Base-by-base conservation (phyloP, 1,284 basidiomycete genomes). In the Malassezia obtusa region DNA sequence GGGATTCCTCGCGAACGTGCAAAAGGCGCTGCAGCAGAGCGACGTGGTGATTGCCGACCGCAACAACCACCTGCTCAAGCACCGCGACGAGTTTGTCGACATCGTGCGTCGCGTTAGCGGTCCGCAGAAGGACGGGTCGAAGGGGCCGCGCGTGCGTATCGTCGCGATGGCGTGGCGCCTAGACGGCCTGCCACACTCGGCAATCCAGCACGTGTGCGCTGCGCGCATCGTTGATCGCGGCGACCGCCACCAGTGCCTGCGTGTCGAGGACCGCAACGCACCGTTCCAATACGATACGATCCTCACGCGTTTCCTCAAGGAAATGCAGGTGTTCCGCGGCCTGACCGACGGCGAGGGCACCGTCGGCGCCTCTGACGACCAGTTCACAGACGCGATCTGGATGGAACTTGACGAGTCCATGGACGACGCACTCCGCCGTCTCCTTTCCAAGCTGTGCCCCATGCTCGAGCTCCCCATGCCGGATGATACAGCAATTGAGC, bases 1-100 rank as follows among this genome's bases (percentile, higher is more conserved):
- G 0, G 71, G 77, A 1, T 98, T 98, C 75, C 75, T 91, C 50
- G 82, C 79, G 62, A 89, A 87, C 58, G 84, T 95, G 32, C 74
- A 77, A 25, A 50, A 49, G 32, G 67, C 64, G 28, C 21, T 73
- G 4, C 49, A 53, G 0, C n/a, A 36, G 2, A 35, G 61, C 31
- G 52, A 61, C 1, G 60, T 69, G 7, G 52, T 73, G 17, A 59
- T 73, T 33, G 70, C 67, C 1, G 70, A 73, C 41, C 61, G 70
- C 37, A 73, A 73, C 60, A 73, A 73, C 45, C 71, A 71, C 26
- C 57, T 71, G 1, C 57, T 64, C 4, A 57, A 67, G 52, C 71
- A 73, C 39, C 67, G 71, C 1, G 60, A 67, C 25, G 71, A 73
- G 33, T 26, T 73, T 6, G 52, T 68, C 4, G 58, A 67, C 11